Base-by-base conservation (phyloP, 495 filamentous ascomycete species). In the Hypoxylon lienhwacheense region DNA sequence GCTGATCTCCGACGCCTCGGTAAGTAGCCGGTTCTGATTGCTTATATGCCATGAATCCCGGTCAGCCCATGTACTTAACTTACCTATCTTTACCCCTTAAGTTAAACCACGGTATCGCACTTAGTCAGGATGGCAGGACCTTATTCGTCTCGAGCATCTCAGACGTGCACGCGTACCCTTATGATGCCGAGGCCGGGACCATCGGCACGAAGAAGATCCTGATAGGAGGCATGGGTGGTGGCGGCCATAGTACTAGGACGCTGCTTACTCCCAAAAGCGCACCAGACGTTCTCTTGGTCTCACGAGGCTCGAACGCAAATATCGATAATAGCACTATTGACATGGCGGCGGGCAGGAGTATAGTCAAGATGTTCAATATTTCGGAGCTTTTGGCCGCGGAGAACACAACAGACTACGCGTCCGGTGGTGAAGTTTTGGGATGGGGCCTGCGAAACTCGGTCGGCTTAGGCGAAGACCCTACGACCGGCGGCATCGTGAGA, bases 381-480 rank as follows among this genome's bases (percentile, higher is more conserved):
- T 61, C 62, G 32, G 63, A 72, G 25, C 68, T 63, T 28, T 56
- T 65, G 19, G 58, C 41, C 4, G 42, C 58, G n/a, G 29, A 53
- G 1, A 47, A 58, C 0, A 47, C 67, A 0, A 73, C 75, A 32
- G 62, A 80, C 52, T 87, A 71, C 53, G 61, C 66, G 33, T 55
- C 70, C 0, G 73, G 71, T 41, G 84, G 85, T 5, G 58, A 75
- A 36, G 64, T 81, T 0, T 66, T 87, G 2, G 85, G 81, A 8
- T 87, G 83, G 82, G 85, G 85, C 15, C 73, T 88, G 12, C 74
- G 85, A 4, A 87, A 87, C 66, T 78, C 77, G 8, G 85, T 87
- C 12, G 85, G 85, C 8, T 59, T 88, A 7, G 80, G 67, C 3
- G 82, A 86, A 62, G 75, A 87, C 20, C 78, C 77, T 5, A 51